Conservation (phyloP, 2,329 filamentous ascomycete genomes). For the Xylaria arbuscula region DNA sequence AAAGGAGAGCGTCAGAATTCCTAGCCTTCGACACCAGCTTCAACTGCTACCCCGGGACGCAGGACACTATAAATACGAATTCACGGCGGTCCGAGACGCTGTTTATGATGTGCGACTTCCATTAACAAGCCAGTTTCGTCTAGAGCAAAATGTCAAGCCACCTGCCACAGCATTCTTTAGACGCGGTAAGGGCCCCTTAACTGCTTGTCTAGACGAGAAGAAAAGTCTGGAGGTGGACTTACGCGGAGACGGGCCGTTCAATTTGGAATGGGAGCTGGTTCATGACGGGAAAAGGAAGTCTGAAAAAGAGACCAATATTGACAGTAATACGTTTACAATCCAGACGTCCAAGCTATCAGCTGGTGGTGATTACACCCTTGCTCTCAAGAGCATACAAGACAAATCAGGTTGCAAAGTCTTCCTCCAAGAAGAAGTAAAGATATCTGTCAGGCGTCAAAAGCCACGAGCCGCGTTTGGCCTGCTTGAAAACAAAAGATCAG, state of each 20-base stretch:
- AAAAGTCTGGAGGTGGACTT: constrained; percentile 80
- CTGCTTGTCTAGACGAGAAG: constrained; percentile 84
- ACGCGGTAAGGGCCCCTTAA: constrained; percentile 64
- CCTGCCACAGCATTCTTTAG: constrained; percentile 83
- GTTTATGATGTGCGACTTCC: constrained; percentile 74
- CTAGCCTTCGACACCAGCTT: constrained; percentile 83
- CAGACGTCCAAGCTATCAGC: constrained; percentile 78
- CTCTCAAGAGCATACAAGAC: constrained; percentile 87
- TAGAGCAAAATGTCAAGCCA: constrained; percentile 94
- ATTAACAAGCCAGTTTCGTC: constrained; percentile 47
- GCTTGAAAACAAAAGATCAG: constrained; percentile 80
- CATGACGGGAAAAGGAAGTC: constrained; percentile 87
- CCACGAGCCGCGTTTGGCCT: constrained; percentile 88
- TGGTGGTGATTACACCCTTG: constrained; percentile 90
- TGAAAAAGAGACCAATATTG: constrained; percentile 72
- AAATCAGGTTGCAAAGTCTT: constrained; percentile 86
- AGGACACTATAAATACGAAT: constrained; percentile 87
- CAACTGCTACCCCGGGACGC: constrained; percentile 84
- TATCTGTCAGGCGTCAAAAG: constrained; percentile 87
- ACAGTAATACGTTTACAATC: constrained; percentile 73
- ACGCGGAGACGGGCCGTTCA: constrained; percentile 86
- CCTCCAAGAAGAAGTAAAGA: constrained; percentile 84
- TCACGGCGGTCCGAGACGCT: constrained; percentile 81
- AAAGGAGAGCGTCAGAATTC: constrained; percentile 66
- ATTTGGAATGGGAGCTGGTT: constrained; percentile 89